These are phyloP conservation scores for Angophora floribunda DNA, from an alignment of 345 rosid species.

Conservation along the genomic window DNA sequence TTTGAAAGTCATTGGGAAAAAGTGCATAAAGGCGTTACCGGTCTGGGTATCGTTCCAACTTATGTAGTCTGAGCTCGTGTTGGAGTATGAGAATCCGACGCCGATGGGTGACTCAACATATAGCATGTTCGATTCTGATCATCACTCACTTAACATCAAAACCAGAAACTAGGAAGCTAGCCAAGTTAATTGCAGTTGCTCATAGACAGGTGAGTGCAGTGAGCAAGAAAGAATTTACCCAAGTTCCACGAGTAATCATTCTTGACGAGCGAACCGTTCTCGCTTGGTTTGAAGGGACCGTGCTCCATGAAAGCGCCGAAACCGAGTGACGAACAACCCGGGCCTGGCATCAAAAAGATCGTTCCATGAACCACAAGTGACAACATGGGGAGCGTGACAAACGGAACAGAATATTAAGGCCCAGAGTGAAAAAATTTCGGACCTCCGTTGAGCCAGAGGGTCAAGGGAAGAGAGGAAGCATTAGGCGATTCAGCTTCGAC, in stretches of 20 bases:
- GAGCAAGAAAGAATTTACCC: not conserved
- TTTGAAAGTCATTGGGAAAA: not conserved
- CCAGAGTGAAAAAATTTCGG: not conserved
- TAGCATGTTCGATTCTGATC: constrained; percentile 17
- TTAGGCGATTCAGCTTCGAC: constrained; percentile 8
- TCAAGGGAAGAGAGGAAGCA: constrained; percentile 9
- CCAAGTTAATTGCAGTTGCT: not conserved
- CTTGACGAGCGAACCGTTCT: constrained; percentile 12
- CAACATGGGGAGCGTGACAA: not conserved
- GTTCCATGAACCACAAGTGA: not conserved
- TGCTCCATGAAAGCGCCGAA: constrained; percentile 24
- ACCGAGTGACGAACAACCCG: constrained; percentile 34
- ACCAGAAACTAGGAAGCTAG: not conserved
- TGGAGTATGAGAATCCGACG: constrained; percentile 21
- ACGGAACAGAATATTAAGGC: not conserved
- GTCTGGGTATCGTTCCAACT: constrained; percentile 7
- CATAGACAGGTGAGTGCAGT: not conserved
- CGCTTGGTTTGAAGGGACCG: constrained; percentile 22
- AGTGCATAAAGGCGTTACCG: not conserved
- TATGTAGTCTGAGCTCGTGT: constrained; percentile 9
- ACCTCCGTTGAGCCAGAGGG: constrained; percentile 28
- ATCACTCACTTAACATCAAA: not conserved
- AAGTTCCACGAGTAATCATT: constrained; percentile 27
- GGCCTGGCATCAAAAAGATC: constrained; percentile 2
- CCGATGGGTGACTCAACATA: constrained; percentile 18